Evolutionary conservation across 1,284 basidiomycete genomes (phyloP).

Genomic region (Amylostereum areolatum): DNA sequence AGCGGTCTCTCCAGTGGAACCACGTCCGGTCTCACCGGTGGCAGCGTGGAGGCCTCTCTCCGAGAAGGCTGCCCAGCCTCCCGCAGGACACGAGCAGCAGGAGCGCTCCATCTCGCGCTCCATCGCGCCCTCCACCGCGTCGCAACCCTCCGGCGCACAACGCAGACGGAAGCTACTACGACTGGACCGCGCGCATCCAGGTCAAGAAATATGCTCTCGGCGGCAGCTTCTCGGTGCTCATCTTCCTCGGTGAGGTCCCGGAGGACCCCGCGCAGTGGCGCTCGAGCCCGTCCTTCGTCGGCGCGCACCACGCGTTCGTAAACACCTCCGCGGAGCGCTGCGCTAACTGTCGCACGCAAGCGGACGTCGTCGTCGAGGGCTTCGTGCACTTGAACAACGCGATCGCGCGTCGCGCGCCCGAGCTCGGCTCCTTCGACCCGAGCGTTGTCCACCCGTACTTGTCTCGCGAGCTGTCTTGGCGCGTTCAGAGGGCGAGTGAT

Average conservation of each 20-base stretch:
- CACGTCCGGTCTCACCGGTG: no score
- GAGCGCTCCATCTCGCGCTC: no score
- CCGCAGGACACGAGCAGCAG: no score
- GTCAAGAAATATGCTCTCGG: constrained; percentile 37
- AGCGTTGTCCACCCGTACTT: constrained; percentile 32
- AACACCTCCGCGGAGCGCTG: constrained; percentile 30
- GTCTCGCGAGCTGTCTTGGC: constrained; percentile 30
- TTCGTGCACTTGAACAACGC: constrained; percentile 44
- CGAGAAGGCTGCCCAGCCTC: no score
- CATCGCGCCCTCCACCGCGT: background rate
- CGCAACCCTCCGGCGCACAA: background rate
- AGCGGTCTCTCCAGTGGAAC: no score
- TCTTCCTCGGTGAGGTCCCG: constrained; percentile 37
- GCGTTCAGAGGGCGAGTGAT: constrained; percentile 21
- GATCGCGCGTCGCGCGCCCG: constrained; percentile 21
- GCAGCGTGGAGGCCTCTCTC: no score
- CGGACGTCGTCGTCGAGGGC: constrained; percentile 39
- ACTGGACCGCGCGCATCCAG: constrained; percentile 37
- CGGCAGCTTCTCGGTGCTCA: constrained; percentile 31
- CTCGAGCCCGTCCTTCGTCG: constrained; percentile 28
- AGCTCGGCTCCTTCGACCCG: constrained; percentile 25
- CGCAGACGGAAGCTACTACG: constrained; percentile 8
- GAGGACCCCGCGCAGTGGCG: constrained; percentile 29
- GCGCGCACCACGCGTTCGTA: constrained; percentile 34
- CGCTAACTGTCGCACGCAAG: constrained; percentile 32